Conservation (phyloP, 75 land plant genomes). For the Picea sitchensis region DNA sequence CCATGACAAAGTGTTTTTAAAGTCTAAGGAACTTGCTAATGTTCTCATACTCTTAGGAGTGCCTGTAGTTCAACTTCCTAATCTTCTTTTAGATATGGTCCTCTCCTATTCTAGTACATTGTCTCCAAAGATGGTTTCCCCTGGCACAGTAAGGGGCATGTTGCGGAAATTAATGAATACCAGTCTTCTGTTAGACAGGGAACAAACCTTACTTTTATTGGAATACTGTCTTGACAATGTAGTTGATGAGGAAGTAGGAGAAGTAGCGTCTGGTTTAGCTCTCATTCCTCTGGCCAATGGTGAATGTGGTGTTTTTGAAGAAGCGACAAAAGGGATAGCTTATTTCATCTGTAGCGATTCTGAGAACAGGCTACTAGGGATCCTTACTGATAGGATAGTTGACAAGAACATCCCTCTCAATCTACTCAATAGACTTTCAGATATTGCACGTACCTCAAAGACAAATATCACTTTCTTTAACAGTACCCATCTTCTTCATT, state of each 20-base stretch:
- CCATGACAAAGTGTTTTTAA: conserved; percentile 60
- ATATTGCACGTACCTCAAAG: conserved; percentile 53
- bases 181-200: conserved; percentile 21
- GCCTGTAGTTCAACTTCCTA: conserved; percentile 67
- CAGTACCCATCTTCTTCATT: conserved; percentile 34
- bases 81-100: conserved; percentile 38
- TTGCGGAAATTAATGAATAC: conserved; percentile 26
- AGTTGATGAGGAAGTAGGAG: conserved; percentile 70
- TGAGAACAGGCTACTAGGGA: conserved; percentile 52
- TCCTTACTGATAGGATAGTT: conserved; percentile 50
- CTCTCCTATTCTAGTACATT: conserved; percentile 25
- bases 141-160: conserved; percentile 50
- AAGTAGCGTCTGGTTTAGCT: conserved; percentile 42
- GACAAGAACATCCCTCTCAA: conserved; percentile 46
- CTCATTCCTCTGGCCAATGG: conserved; percentile 79
- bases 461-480: conserved; percentile 49
- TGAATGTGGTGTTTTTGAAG: conserved; percentile 55
- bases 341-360: conserved; percentile 68
- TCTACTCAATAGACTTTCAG: conserved; percentile 48
- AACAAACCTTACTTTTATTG: conserved; percentile 45
- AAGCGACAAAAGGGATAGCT: conserved; percentile 20
- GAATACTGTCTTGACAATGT: conserved; percentile 88
- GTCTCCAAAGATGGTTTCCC: conserved; percentile 48
- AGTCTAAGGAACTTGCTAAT: conserved; percentile 49
- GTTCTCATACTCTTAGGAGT: conserved; percentile 58